Evolutionary conservation across 306 rosid species (phyloP).

Genomic region (Gastrolobium villosum): DNA sequence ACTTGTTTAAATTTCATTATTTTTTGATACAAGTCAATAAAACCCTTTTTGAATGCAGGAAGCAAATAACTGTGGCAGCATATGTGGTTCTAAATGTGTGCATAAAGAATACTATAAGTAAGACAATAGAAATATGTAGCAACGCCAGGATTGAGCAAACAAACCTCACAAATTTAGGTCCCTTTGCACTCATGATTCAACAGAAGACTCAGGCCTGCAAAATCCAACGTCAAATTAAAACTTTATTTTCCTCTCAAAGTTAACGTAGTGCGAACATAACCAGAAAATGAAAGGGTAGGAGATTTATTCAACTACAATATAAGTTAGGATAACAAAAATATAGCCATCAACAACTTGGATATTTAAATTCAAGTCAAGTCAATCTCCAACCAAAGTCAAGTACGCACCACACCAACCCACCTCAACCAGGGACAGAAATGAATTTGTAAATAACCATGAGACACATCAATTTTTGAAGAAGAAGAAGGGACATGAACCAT

Average conservation of each 20-base stretch:
- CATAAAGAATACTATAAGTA: neutral
- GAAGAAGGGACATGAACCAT: slow-evolving; percentile 8
- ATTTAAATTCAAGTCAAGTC: slow-evolving; percentile 39
- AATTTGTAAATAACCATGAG: slow-evolving; percentile 19
- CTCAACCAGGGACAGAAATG: slow-evolving; percentile 19
- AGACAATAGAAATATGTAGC: slow-evolving; percentile 23
- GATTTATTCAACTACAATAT: neutral
- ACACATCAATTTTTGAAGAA: slow-evolving; percentile 3
- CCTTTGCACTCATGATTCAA: slow-evolving; percentile 59
- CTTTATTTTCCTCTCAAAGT: neutral
- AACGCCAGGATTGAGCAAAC: slow-evolving; percentile 39
- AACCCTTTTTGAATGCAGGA: neutral
- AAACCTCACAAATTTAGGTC: slow-evolving; percentile 68
- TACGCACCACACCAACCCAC: slow-evolving; percentile 23
- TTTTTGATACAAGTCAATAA: neutral
- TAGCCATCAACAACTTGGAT: slow-evolving; percentile 20
- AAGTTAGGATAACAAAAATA: neutral
- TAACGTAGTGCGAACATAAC: neutral
- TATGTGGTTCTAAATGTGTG: neutral
- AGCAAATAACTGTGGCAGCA: neutral
- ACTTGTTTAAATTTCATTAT: neutral
- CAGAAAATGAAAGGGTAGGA: neutral
- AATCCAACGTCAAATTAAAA: slow-evolving; percentile 35
- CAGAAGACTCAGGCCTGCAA: slow-evolving; percentile 43
- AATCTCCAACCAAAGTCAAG: slow-evolving; percentile 34